Evolutionary conservation across 345 rosid genomes (phyloP), one percentile per base, ranked within the genome.

Genomic region (Conringia planisiliqua): DNA sequence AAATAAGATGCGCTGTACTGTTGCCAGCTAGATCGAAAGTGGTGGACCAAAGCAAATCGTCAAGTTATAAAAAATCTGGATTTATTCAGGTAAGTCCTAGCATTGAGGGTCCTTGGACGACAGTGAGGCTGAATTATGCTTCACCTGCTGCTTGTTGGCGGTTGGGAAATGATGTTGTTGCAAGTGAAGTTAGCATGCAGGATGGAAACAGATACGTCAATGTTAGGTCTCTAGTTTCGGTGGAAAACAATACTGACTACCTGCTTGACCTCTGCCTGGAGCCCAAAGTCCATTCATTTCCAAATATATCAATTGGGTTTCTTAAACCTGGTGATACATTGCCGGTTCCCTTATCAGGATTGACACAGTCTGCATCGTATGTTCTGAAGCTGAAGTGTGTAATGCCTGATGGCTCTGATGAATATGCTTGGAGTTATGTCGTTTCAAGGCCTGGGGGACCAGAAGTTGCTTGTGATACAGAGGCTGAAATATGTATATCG

Each of bases 81-180:
- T 84, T 85, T 80, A 85, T 95, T 78, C 97, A 89, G 85, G 93
- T 95, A 66, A 95, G 99, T 80, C 99, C 99, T 71, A 81, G 85
- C 65, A 79, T 80, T 75, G 90, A 75, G 77, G 99, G 99, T 70
- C 99, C 99, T 60, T 95, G 99, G 99, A 92, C 97, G 43, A 74
- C 91, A n/a, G 96, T 92, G 74, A 85, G 90, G 86, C 83, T 95
- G 44, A 92, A 89, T 74, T 95, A 95, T 81, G 95, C 99, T 72
- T 88, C 99, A n/a, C 92, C 97, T 73, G 93, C 97, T 83, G 91
- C 97, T 68, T 89, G 96, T 83, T 95, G 99, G 97, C 83, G 91
- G 62, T 80, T 95, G 55, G 99, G 97, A 44, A 86, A 89, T 79
- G 90, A 85, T 83, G 92, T 90, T 67, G 87, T 95, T 78, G 99